Conservation (phyloP, 352 stramenopile genomes). For the Phytophthora parvispora region DNA sequence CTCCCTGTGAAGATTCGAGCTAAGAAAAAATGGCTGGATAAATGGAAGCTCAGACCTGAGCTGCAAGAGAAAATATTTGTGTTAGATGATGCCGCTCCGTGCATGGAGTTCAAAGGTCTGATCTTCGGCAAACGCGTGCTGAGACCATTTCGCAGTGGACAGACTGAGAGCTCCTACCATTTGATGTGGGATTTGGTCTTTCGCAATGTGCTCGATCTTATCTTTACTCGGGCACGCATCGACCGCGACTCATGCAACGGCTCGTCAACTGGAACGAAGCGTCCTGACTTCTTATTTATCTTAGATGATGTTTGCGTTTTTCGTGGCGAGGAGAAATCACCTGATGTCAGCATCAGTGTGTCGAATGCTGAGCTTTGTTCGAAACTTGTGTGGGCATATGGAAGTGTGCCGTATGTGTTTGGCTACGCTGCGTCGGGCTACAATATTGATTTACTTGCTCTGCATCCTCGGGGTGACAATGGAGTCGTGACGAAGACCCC, state of each 20-base stretch:
- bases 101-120: conserved; percentile 9
- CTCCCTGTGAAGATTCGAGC: conserved; percentile 19
- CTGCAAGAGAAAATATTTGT: conserved; percentile 17
- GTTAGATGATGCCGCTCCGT: conserved; percentile 3
- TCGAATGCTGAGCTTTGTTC: conserved; percentile 3
- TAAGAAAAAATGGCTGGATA: conserved; percentile 6
- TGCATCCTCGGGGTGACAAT: not conserved
- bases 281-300: conserved; percentile 20
- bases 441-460: conserved; percentile 10
- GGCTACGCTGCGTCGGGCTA: conserved; percentile 24
- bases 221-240: conserved; percentile 15
- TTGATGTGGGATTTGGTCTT: conserved; percentile 3
- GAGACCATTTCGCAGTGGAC: not conserved
- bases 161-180: conserved; percentile 12
- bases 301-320: conserved; percentile 26
- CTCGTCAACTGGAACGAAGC: not conserved
- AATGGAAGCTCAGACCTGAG: conserved; percentile 2
- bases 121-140: conserved; percentile 8
- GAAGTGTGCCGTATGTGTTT: conserved; percentile 23
- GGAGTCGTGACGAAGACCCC: not conserved
- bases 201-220: conserved; percentile 11
- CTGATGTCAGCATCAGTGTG: conserved; percentile 14
- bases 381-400: conserved; percentile 21
- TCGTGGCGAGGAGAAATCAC: conserved; percentile 18
- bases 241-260: conserved; percentile 9